Conservation (phyloP, 768 basidiomycete species). For the Mycena maculata region DNA sequence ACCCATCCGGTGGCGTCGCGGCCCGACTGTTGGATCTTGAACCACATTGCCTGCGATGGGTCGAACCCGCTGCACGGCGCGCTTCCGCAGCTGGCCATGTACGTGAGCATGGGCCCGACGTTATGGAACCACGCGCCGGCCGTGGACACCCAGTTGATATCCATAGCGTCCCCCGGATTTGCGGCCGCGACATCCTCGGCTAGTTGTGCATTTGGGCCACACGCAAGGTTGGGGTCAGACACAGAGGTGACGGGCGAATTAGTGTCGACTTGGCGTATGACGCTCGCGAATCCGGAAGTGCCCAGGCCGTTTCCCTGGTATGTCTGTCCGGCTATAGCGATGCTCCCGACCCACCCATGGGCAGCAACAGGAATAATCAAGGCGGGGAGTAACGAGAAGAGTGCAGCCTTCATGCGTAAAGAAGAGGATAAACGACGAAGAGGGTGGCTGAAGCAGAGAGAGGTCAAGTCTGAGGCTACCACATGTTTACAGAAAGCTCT, state of each 20-base stretch:
- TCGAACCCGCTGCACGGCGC: constrained; percentile 71
- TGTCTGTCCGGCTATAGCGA: constrained; percentile 56
- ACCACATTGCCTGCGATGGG: constrained; percentile 70
- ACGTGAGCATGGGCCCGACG: constrained; percentile 78
- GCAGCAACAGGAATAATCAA: constrained; percentile 41
- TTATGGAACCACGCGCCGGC: constrained; percentile 62
- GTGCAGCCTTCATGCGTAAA: constrained; percentile 10
- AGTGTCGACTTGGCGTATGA: constrained; percentile 58
- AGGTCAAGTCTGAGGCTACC: constrained; percentile 17
- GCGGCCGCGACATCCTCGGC: constrained; percentile 57
- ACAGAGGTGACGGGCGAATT: constrained; percentile 62
- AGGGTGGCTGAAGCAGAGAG: neutral
- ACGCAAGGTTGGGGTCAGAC: constrained; percentile 55
- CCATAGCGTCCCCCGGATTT: constrained; percentile 59
- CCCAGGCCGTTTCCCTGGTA: constrained; percentile 59
- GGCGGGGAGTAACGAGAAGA: neutral
- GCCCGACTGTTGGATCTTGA: constrained; percentile 74
- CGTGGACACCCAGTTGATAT: constrained; percentile 53
- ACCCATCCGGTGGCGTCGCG: constrained; percentile 59
- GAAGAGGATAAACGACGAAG: neutral
- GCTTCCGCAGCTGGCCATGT: constrained; percentile 73
- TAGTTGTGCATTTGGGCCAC: constrained; percentile 57
- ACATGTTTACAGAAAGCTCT: constrained; percentile 16
- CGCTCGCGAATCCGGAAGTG: constrained; percentile 50
- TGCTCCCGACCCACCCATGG: constrained; percentile 57